Evolutionary conservation across 345 rosid species (phyloP).

Genomic region (Lepidium didymum): DNA sequence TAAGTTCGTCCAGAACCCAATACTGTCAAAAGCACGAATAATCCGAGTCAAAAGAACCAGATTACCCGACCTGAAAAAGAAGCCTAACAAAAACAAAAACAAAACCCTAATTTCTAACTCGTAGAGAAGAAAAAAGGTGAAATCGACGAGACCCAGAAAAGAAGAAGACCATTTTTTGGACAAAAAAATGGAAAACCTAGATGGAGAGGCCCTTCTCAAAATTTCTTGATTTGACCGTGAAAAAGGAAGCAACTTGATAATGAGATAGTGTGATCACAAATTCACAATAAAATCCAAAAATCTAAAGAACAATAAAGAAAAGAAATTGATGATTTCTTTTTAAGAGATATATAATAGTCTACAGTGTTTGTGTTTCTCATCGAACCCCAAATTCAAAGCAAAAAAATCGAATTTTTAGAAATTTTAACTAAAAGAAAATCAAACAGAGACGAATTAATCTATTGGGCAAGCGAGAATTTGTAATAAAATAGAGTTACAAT

Average conservation of each 20-base stretch:
- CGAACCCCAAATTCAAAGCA: neutral
- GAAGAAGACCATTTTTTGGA: neutral
- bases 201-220: slow-evolving; percentile 14
- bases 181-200: neutral
- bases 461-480: neutral
- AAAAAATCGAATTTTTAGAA: neutral
- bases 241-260: slow-evolving; percentile 20
- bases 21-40: neutral
- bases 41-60: neutral
- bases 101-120: slow-evolving; percentile 17
- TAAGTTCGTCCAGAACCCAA: neutral
- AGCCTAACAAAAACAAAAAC: neutral
- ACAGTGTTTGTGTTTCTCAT: slow-evolving; percentile 14
- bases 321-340: neutral
- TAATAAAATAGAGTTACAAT: neutral
- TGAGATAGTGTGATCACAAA: slow-evolving; percentile 2
- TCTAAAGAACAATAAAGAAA: slow-evolving; percentile 18
- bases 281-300: slow-evolving; percentile 1
- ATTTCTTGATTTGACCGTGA: slow-evolving; percentile 1
- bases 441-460: neutral
- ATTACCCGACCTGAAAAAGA: neutral
- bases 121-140: neutral
- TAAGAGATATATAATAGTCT: neutral
- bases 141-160: slow-evolving; percentile 20
- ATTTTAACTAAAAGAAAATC: neutral